phyloP scores from a whole-genome alignment of 495 filamentous ascomycete genomes.

The Platismatia glauca region DNA sequence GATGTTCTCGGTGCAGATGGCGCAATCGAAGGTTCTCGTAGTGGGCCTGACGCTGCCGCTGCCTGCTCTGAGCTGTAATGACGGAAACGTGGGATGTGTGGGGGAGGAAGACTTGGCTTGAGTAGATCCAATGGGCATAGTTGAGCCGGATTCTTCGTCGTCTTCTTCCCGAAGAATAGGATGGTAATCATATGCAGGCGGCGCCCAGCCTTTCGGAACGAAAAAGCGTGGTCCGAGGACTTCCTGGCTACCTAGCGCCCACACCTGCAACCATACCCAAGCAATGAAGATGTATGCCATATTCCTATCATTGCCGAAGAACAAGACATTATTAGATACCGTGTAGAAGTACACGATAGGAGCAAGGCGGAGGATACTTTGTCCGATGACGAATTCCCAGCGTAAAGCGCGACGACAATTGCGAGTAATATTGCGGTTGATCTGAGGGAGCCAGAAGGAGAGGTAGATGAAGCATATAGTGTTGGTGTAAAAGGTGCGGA shows the following conservation, averaged over 20 bases:
- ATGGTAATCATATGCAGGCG: slow-evolving; percentile 92
- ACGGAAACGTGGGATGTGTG: slow-evolving; percentile 19
- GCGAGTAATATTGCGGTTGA: slow-evolving; percentile 78
- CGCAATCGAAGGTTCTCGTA: slow-evolving; percentile 72
- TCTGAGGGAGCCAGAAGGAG: slow-evolving; percentile 87
- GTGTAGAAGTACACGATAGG: slow-evolving; percentile 80
- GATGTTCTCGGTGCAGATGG: slow-evolving; percentile 85
- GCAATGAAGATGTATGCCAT: slow-evolving; percentile 53
- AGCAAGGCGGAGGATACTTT: slow-evolving; percentile 63
- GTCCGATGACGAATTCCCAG: slow-evolving; percentile 81
- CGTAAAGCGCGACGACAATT: slow-evolving; percentile 82
- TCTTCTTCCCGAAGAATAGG: slow-evolving; percentile 73
- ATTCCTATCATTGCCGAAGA: slow-evolving; percentile 58
- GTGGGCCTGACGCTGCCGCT: slow-evolving; percentile 37
- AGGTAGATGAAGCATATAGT: slow-evolving; percentile 60
- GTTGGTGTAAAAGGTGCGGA: slow-evolving; percentile 64
- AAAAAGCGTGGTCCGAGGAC: slow-evolving; percentile 78
- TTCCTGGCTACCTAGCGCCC: slow-evolving; percentile 67
- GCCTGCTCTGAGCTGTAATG: slow-evolving; percentile 26
- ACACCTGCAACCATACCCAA: slow-evolving; percentile 93
- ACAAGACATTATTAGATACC: slow-evolving; percentile 64
- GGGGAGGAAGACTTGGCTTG: slow-evolving; percentile 28
- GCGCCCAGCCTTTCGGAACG: slow-evolving; percentile 58
- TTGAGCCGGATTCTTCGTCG: slow-evolving; percentile 57
- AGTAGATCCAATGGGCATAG: slow-evolving; percentile 62